A percentile compares a stretch with the other conserved stretches of the same genome.
These are phyloP conservation scores for Aegilops sharonensis DNA, from an alignment of 176 grass and related monocot species.

Conservation along the genomic window DNA sequence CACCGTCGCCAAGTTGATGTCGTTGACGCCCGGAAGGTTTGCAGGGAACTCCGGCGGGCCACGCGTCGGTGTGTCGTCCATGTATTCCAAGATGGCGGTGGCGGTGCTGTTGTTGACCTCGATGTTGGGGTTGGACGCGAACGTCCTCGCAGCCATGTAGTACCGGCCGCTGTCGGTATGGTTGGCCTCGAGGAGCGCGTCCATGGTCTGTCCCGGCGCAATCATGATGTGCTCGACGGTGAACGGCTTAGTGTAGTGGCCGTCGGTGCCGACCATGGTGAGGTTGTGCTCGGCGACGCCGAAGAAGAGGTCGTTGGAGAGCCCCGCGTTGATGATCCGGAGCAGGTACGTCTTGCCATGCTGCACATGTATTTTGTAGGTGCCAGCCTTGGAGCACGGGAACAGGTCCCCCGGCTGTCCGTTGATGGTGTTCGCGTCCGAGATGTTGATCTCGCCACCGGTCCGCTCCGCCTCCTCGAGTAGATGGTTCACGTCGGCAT, in stretches of 20 bases:
- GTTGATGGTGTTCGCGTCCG: slow-evolving; percentile 59
- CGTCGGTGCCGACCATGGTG: no score
- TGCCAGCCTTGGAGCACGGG: not conserved
- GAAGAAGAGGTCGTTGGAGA: no score
- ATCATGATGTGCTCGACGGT: slow-evolving; percentile 29
- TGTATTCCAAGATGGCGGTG: slow-evolving; percentile 31
- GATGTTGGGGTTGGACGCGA: not conserved
- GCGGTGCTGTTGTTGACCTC: not conserved
- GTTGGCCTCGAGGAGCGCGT: slow-evolving; percentile 29
- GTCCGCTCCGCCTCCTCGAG: not conserved
- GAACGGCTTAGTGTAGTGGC: slow-evolving; percentile 40
- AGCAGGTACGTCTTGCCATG: slow-evolving; percentile 21
- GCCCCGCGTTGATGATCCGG: no score
- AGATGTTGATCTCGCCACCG: not conserved
- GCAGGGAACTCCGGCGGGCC: no score
- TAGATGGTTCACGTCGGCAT: not conserved
- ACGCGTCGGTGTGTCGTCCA: not conserved
- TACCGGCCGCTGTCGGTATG: slow-evolving; percentile 4
- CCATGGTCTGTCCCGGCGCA: slow-evolving; percentile 27
- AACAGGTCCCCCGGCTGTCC: slow-evolving; percentile 33
- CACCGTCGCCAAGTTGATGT: no score
- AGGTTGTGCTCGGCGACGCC: no score
- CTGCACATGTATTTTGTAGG: slow-evolving; percentile 35
- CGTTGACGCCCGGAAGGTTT: no score
- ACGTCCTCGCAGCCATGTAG: slow-evolving; percentile 36